Evolutionary conservation across 345 rosid species (phyloP), one percentile per base, ranked within the genome.

Genomic region (Pistacia vera): DNA sequence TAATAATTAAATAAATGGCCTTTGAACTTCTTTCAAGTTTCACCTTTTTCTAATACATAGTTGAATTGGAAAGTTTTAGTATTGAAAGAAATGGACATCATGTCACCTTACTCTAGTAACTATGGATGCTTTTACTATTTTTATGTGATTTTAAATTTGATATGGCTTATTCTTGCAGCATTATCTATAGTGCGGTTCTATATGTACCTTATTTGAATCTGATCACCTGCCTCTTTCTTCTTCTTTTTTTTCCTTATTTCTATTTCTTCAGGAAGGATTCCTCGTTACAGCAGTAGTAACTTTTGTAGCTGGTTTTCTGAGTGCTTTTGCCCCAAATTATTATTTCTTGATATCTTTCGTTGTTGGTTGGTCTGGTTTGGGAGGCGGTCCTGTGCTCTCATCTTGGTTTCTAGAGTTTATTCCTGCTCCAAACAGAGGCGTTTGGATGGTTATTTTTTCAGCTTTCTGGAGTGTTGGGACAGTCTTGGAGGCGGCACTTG

Each of bases 371-470:
- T 76, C 85, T 66, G 98, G 98, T 46, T 71, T 95, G 73, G 98
- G 98, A 79, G 98, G 98, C 36, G 98, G 95, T 51, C 98, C 91
- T 79, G 98, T 95, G 62, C 95, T 95, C 55, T 83, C 80, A 28
- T 85, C 98, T 13, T 95, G 98, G 98, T 93, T 85, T 85, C 84
- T 95, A 72, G 98, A 95, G 83, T 95, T 95, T 80, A 85, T 95
- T 68, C 99, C 98, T 66, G 90, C 99, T 46, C 92, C 99, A 51
- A 90, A 81, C 79, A 81, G 98, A 85, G 98, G 98, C 65, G 79
- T 87, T 71, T 95, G 98, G 98, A 95, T 93, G 98, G 94, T 93
- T 72, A 75, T 93, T 82, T 93, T 91, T 85, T 88, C 89, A 59
- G 88, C 84, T 70, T 93, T 93, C 80, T 95, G 98, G 98, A 93